Percentiles rank a stretch among this genome's conserved stretches.
Conservation (phyloP, 306 rosid species). For the Corylus heterophylla region DNA sequence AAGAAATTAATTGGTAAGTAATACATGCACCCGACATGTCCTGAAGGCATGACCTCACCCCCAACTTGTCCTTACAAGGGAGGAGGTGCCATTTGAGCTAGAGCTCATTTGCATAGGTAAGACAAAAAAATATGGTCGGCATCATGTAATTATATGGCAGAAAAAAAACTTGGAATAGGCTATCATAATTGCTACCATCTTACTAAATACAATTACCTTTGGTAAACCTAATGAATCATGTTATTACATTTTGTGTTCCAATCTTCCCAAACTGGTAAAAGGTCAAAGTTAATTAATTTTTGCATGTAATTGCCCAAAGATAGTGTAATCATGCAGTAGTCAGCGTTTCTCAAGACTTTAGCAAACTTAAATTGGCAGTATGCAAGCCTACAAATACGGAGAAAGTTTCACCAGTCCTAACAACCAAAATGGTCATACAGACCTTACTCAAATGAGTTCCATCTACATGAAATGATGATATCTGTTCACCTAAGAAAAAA, state of each 20-base stretch:
- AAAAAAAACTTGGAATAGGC: constrained; percentile 19
- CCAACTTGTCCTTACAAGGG: not conserved
- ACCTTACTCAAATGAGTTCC: not conserved
- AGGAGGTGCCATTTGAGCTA: not conserved
- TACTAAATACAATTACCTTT: not conserved
- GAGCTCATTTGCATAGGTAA: not conserved
- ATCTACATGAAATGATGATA: not conserved
- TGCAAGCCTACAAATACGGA: not conserved
- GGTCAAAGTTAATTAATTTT: not conserved
- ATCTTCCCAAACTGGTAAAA: not conserved
- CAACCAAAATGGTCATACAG: not conserved
- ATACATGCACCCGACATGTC: not conserved
- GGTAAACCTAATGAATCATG: not conserved
- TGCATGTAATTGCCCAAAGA: not conserved
- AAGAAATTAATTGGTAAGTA: not conserved
- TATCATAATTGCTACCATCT: constrained; percentile 19
- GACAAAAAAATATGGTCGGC: constrained; percentile 8
- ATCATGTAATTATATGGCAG: constrained; percentile 8
- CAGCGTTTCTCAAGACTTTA: too few species aligned
- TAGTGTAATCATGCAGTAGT: too few species aligned
- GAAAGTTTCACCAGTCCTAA: not conserved
- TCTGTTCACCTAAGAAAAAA: not conserved
- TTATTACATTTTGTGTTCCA: not conserved
- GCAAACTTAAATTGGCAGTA: not conserved
- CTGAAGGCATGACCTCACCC: not conserved